Base-by-base conservation (phyloP, 805 yeast genomes). In the Lipomyces sp. region DNA sequence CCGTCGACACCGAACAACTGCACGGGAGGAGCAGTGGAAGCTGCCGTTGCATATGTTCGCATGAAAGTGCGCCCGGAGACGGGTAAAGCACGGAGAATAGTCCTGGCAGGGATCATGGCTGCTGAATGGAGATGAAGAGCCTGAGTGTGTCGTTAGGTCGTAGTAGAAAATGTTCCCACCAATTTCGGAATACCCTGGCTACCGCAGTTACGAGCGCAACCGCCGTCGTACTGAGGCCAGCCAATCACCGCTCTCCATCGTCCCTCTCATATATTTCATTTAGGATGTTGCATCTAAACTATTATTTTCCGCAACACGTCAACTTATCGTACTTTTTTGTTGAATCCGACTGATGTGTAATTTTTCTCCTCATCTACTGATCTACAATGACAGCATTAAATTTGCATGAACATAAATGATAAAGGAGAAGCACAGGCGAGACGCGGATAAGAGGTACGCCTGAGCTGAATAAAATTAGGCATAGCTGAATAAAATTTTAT, bases 1-100 rank as follows among this genome's bases (percentile, higher is more conserved):
- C 98, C 99, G 74, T 93, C 98, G 73, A 94, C 82, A 71, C 98
- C 98, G 76, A 86, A 94, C 78, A 94, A 85, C 85, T 92, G 97
- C 71, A 94, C 90, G 64, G 98, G 98, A 62, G 96, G 92, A 24
- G 65, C 66, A 37, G 69, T 55, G 66, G 85, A 67, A 75, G 87
- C 79, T 73, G 90, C 89, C 66, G 93, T 80, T 30, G 65, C 66
- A 62, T 63, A 65, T n/a, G 65, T 45, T 53, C 67, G 69, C 42
- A 61, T 59, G 35, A 57, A 18, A 15, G 58, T 61, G 29, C 69
- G 66, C 60, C 67, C 60, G 32, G 66, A 37, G 51, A 48, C 53
- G 50, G 67, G 67, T 33, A 59, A 33, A 24, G 69, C 55, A 39
- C 71, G 69, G 39, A 42, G 30, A 51, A 68, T 13, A 30, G 64